These are phyloP conservation scores for Fistulinella prunicolor DNA, from an alignment of 768 basidiomycete genomes.

Conservation along the genomic window DNA sequence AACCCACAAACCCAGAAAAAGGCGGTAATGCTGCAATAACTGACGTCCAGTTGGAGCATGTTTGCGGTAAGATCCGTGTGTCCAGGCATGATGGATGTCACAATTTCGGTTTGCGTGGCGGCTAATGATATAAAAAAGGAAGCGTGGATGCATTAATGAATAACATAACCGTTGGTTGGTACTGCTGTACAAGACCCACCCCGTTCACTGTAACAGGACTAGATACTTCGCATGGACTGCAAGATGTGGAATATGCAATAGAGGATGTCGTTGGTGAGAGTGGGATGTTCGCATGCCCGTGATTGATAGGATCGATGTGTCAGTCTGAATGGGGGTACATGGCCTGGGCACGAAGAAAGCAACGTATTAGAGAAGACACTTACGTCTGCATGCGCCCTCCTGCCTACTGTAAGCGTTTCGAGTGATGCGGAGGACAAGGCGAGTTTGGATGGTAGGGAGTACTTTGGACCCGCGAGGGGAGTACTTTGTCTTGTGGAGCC, in stretches of 20 bases:
- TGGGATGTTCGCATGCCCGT: slow-evolving; percentile 6
- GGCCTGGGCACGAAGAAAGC: background rate
- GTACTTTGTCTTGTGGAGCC: slow-evolving; percentile 28
- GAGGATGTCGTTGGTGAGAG: slow-evolving; percentile 7
- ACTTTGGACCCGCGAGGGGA: too few species aligned
- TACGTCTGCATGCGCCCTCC: background rate
- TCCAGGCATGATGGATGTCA: slow-evolving; percentile 73
- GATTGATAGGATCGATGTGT: background rate
- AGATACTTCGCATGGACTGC: background rate
- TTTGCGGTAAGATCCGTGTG: slow-evolving; percentile 66
- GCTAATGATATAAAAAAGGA: background rate
- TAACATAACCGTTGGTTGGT: background rate
- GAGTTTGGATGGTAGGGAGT: too few species aligned
- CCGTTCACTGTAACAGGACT: background rate
- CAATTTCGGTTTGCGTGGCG: slow-evolving; percentile 41
- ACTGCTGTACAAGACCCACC: background rate
- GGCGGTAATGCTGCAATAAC: slow-evolving; percentile 54
- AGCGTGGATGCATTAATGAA: background rate
- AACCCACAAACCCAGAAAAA: too few species aligned
- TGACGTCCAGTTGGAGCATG: slow-evolving; percentile 72
- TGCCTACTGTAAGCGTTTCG: background rate
- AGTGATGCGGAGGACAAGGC: slow-evolving; percentile 27
- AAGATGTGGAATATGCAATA: background rate
- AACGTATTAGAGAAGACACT: background rate
- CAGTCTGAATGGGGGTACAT: background rate